Evolutionary conservation across 148 eudicot species (phyloP).

Genomic region (Diospyros kaki): DNA sequence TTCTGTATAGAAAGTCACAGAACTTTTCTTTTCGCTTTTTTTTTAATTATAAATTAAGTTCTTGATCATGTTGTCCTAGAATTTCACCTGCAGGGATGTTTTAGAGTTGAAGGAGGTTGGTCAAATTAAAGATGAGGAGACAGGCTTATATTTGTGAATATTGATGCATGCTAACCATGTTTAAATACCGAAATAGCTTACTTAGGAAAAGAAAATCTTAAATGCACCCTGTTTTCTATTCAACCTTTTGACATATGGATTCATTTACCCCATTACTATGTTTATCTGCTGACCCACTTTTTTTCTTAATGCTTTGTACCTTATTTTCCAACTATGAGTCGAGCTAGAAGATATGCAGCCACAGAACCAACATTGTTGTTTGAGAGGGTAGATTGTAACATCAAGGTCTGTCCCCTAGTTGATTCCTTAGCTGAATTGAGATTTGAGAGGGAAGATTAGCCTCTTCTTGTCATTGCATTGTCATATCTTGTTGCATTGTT

Average conservation of each 20-base stretch:
- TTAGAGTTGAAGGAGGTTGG: constrained; percentile 69
- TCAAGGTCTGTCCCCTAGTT: too few relatives aligned
- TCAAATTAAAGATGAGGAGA: constrained; percentile 76
- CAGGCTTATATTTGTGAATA: constrained; percentile 86
- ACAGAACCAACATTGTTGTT: constrained; percentile 71
- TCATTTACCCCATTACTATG: too few relatives aligned
- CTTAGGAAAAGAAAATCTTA: neutral
- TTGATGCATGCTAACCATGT: constrained; percentile 47
- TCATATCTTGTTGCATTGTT: neutral
- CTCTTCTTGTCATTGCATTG: too few relatives aligned
- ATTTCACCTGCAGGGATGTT: constrained; percentile 52
- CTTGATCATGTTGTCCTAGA: too few relatives aligned
- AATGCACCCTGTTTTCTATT: neutral
- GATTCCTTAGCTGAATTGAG: too few relatives aligned
- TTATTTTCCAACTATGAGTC: constrained; percentile 59
- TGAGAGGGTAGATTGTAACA: constrained; percentile 48
- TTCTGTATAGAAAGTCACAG: too few relatives aligned
- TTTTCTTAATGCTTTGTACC: constrained; percentile 1
- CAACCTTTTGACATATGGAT: too few relatives aligned
- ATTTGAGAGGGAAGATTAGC: too few relatives aligned
- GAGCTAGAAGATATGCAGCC: constrained; percentile 93
- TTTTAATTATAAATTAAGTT: too few relatives aligned
- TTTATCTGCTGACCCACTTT: neutral
- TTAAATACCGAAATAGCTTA: too few relatives aligned
- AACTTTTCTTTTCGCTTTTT: too few relatives aligned